phyloP scores from a whole-genome alignment of 192 early-diverging fungal species.

The Coemansia sp. region DNA sequence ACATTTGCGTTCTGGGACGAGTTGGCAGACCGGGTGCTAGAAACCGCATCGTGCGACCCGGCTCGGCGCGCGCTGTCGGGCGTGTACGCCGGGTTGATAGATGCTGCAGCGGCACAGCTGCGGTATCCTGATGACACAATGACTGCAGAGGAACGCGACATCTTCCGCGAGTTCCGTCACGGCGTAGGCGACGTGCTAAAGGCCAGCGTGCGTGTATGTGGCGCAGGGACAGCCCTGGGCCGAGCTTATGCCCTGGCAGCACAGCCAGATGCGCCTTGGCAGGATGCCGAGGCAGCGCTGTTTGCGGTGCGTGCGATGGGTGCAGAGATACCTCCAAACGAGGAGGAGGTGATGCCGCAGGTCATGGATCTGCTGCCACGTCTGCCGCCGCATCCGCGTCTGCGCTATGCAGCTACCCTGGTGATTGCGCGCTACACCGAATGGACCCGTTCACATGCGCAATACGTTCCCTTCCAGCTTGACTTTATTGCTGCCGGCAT shows the following conservation, averaged over 20 bases:
- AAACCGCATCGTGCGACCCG: constrained; percentile 52
- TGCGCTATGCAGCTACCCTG: constrained; percentile 92
- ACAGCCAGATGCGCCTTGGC: constrained; percentile 65
- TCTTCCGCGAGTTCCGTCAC: constrained; percentile 96
- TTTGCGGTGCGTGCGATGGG: constrained; percentile 95
- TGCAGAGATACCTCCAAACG: constrained; percentile 67
- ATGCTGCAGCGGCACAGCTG: constrained; percentile 82
- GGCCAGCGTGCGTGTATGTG: constrained; percentile 84
- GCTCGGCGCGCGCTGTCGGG: constrained; percentile 55
- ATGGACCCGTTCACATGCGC: constrained; percentile 87
- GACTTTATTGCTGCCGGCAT: constrained; percentile 89
- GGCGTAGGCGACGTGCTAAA: constrained; percentile 96
- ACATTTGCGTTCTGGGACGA: constrained; percentile 90
- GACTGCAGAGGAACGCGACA: constrained; percentile 89
- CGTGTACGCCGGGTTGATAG: constrained; percentile 74
- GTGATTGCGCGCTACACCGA: constrained; percentile 94
- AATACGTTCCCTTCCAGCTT: constrained; percentile 90
- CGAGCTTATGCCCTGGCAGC: constrained; percentile 63
- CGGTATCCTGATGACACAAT: constrained; percentile 72
- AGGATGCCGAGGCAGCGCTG: constrained; percentile 90
- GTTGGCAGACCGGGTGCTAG: constrained; percentile 64
- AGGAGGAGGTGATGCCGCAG: constrained; percentile 76
- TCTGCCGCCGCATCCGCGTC: constrained; percentile 87
- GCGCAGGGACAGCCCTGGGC: constrained; percentile 67
- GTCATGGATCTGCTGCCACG: constrained; percentile 89